These are phyloP conservation scores for Trichoderma aggressivum DNA, from an alignment of 2,329 filamentous ascomycete genomes.

Conservation along the genomic window DNA sequence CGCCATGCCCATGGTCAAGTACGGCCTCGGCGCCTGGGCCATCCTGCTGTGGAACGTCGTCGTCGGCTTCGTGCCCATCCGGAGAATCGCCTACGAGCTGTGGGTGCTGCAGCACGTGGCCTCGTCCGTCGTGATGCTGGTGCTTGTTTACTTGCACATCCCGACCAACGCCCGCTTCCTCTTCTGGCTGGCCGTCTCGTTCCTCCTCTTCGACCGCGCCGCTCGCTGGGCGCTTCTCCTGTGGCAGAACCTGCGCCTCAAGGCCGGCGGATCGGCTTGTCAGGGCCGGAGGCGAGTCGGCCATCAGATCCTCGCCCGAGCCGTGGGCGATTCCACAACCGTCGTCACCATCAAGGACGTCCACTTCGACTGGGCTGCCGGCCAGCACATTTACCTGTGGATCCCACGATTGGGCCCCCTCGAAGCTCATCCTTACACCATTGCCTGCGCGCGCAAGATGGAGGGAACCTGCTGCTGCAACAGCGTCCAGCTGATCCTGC, in stretches of 20 bases:
- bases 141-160: conserved; percentile 61
- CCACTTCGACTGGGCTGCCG: conserved; percentile 56
- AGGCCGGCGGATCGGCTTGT: conserved; percentile 41
- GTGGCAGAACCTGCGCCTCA: conserved; percentile 51
- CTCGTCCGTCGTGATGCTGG: conserved; percentile 59
- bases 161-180: conserved; percentile 58
- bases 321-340: conserved; percentile 51
- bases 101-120: conserved; percentile 67
- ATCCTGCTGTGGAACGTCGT: conserved; percentile 64
- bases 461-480: conserved; percentile 54
- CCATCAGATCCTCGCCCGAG: conserved; percentile 48
- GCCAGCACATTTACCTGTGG: conserved; percentile 61
- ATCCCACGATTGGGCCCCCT: conserved; percentile 51
- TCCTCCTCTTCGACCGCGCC: conserved; percentile 61
- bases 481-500: conserved; percentile 57
- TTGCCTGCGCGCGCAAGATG: conserved; percentile 53
- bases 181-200: conserved; percentile 62
- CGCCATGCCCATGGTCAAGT: conserved; percentile 62
- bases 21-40: conserved; percentile 65
- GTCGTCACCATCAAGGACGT: conserved; percentile 58
- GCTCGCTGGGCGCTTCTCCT: conserved; percentile 47
- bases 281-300: conserved; percentile 49
- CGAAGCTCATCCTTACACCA: conserved; percentile 60
- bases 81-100: conserved; percentile 64
- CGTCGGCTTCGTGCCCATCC: conserved; percentile 60